Base-by-base conservation (phyloP, 1,284 basidiomycete genomes). In the Leccinum subrobustum region DNA sequence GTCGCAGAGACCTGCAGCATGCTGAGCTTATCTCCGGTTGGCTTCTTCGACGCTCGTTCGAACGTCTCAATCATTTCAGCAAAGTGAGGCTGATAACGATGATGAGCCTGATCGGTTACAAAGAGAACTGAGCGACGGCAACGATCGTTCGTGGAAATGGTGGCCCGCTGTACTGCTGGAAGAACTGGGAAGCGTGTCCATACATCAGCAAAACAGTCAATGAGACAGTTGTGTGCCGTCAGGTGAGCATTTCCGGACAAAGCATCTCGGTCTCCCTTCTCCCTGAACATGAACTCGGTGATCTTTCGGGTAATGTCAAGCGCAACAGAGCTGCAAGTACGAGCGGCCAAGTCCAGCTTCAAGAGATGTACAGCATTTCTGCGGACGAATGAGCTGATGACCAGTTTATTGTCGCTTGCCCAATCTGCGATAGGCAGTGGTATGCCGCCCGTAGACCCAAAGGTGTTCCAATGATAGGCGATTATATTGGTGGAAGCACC, bases 251-350 rank as follows among this genome's bases (percentile, higher is more conserved):
- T 62, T 5, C 63, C 63, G 3, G 67, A 67, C 23, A 72, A 52
- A 7, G 64, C 47, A 1, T 58, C 50, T 3, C 58, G 63, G 14
- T 62, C 61, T 18, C 53, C 59, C 4, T 77, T 74, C 60, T 80
- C 78, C 65, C 76, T 76, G 71, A 86, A 85, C 64, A 75, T 78
- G 64, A 84, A 86, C 52, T 86, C 82, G 0, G 84, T 84, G 2
- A 76, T 68, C 58, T 79, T 82, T 58, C 77, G 77, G 6, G 82
- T 83, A 67, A 87, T 84, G 53, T 80, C 76, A 18, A 87, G 70
- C 0, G 73, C 76, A 7, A 79, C 37, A 0, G 85, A 86, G 14
- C 65, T 66, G 52, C 79, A 78, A n/a, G 56, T 59, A 0, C 67
- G 70, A 11, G 66, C 25, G 0, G 65, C 54, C 7, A 68, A 48